These are phyloP conservation scores for Candida patagonica DNA, from an alignment of 805 yeast species.

Conservation along the genomic window DNA sequence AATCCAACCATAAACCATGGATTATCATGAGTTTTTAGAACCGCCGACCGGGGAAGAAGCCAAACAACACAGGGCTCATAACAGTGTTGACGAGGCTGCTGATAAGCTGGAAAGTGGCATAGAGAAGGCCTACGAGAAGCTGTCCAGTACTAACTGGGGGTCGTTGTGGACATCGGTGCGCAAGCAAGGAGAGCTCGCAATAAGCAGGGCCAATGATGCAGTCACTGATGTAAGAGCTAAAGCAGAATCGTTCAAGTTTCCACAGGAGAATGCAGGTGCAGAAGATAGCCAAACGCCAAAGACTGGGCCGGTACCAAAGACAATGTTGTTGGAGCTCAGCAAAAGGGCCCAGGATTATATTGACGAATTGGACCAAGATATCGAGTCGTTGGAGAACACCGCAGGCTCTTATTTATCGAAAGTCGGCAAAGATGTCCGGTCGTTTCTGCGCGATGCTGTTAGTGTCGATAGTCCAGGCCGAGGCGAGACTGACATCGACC, in stretches of 20 bases:
- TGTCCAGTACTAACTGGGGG: slow-evolving; percentile 15
- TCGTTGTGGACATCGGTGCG: slow-evolving; percentile 24
- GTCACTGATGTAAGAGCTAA: slow-evolving; percentile 16
- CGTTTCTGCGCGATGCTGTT: slow-evolving; percentile 37
- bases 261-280: slow-evolving; percentile 5
- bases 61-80: slow-evolving; percentile 1
- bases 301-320: slow-evolving; percentile 5
- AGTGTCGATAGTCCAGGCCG: slow-evolving; percentile 21
- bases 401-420: slow-evolving; percentile 54
- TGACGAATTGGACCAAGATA: slow-evolving; percentile 62
- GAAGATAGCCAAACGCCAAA: slow-evolving; percentile 11
- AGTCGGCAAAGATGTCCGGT: slow-evolving; percentile 38
- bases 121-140: slow-evolving; percentile 11
- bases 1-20: no score
- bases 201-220: slow-evolving; percentile 22
- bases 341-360: slow-evolving; percentile 50
- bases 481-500: slow-evolving; percentile 12
- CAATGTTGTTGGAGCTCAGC: slow-evolving; percentile 26
- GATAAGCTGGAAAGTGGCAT: slow-evolving; percentile 20
- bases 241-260: slow-evolving; percentile 1
- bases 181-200: slow-evolving; percentile 22
- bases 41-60: slow-evolving; percentile 3
- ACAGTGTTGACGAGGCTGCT: slow-evolving; percentile 21
- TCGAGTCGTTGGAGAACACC: slow-evolving; percentile 62
- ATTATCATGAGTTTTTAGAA: slow-evolving; percentile 7